Conservation (phyloP, 2,329 filamentous ascomycete species). For the Ophiocordyceps camponoti-leonardi region DNA sequence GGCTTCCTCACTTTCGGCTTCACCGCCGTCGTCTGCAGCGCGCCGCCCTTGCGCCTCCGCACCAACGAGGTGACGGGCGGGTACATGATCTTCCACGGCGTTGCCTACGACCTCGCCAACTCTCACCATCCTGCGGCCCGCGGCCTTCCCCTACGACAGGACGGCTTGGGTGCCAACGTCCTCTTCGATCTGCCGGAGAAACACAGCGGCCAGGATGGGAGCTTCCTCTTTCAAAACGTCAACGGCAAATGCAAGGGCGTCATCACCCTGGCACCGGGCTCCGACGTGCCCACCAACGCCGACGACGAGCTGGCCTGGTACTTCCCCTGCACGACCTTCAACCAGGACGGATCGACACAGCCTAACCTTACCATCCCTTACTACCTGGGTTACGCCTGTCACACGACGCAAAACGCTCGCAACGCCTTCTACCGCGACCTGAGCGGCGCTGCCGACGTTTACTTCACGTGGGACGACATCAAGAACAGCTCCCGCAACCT, state of each 20-base stretch:
- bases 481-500: slow-evolving; percentile 79
- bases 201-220: slow-evolving; percentile 79
- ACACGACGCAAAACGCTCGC: slow-evolving; percentile 55
- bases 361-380: slow-evolving; percentile 59
- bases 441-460: slow-evolving; percentile 63
- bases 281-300: slow-evolving; percentile 63
- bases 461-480: slow-evolving; percentile 90
- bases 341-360: slow-evolving; percentile 74
- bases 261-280: slow-evolving; percentile 54
- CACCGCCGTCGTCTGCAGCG: slow-evolving; percentile 69
- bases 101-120: slow-evolving; percentile 64
- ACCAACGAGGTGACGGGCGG: slow-evolving; percentile 66
- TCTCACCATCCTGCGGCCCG: slow-evolving; percentile 67
- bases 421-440: slow-evolving; percentile 59
- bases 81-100: slow-evolving; percentile 94
- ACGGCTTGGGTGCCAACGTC: slow-evolving; percentile 50
- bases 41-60: slow-evolving; percentile 53
- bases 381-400: slow-evolving; percentile 78
- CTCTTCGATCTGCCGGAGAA: slow-evolving; percentile 72
- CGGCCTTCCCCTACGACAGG: slow-evolving; percentile 45
- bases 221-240: slow-evolving; percentile 96
- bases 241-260: slow-evolving; percentile 91
- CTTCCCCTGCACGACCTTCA: slow-evolving; percentile 82
- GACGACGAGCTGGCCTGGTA: slow-evolving; percentile 79
- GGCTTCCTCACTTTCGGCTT: slow-evolving; percentile 97